phyloP scores from a whole-genome alignment of 2,329 filamentous ascomycete species.

The Ambrosiella beaveri region DNA sequence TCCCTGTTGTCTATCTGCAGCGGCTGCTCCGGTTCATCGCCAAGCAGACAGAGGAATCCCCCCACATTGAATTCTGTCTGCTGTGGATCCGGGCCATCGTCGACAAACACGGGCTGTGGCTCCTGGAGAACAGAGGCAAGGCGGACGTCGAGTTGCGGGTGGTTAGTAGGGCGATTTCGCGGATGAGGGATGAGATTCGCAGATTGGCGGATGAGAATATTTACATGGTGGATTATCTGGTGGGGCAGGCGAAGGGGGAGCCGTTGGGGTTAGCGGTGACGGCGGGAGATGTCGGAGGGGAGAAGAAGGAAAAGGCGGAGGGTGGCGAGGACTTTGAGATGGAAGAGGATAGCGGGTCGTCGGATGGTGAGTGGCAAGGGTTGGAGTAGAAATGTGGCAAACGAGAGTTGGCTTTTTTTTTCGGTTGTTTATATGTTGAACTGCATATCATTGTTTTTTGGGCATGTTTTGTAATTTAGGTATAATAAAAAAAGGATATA shows the following conservation, averaged over 20 bases:
- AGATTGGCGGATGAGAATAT: slow-evolving; percentile 73
- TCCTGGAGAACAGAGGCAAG: slow-evolving; percentile 63
- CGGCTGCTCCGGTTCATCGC: slow-evolving; percentile 76
- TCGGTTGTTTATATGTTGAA: background rate
- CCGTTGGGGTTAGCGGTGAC: slow-evolving; percentile 16
- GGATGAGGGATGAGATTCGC: slow-evolving; percentile 68
- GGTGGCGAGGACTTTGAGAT: slow-evolving; percentile 19
- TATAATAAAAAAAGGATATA: slow-evolving; percentile 11
- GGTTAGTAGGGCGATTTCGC: slow-evolving; percentile 61
- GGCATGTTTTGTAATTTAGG: slow-evolving; percentile 8
- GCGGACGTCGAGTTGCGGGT: slow-evolving; percentile 73
- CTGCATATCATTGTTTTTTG: slow-evolving; percentile 4
- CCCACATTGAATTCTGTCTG: slow-evolving; percentile 87
- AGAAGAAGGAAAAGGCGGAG: slow-evolving; percentile 13
- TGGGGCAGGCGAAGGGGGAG: slow-evolving; percentile 28
- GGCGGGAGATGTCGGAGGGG: background rate
- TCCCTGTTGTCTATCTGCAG: slow-evolving; percentile 75
- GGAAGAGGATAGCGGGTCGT: slow-evolving; percentile 23
- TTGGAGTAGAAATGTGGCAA: slow-evolving; percentile 10
- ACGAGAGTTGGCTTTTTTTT: background rate
- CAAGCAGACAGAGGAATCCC: slow-evolving; percentile 71
- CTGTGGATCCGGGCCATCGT: slow-evolving; percentile 77
- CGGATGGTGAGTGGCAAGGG: slow-evolving; percentile 17
- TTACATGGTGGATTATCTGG: slow-evolving; percentile 74
- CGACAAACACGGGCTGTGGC: slow-evolving; percentile 66